Base-by-base conservation (phyloP, 1,284 basidiomycete species). In the Austropuccinia psidii region DNA sequence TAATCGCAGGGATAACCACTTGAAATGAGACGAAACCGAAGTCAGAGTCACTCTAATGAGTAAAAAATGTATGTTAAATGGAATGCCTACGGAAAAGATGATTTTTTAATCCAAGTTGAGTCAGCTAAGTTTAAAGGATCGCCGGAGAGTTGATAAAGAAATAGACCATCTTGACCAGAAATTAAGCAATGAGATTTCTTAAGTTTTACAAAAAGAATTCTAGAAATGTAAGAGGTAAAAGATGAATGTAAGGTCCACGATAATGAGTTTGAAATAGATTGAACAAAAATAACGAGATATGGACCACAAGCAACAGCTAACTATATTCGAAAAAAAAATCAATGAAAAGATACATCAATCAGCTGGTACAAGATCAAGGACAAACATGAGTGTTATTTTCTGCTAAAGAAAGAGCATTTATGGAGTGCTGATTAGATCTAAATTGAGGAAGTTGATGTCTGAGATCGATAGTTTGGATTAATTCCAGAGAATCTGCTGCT, bases 231-330 rank as follows among this genome's bases (percentile, higher is more conserved):
- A 45, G 54, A 70, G 19, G 41, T 70, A 29, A 70, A 70, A 19
- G 67, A 57, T 4, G 67, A 70, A 70, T 70, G 67, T 27, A 70
- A 37, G 27, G 43, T 70, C 67, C 67, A 70, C 2, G 45, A n/a
- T 2, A 19, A 41, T 35, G 57, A 70, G 29, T 19, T 65, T 49
- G 39, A 19, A 33, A 13, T 58, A 24, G 67, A 57, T 45, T 39
- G n/a, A 47, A 47, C 39, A 60, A 70, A 70, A 43, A 70, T 39
- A 2, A 47, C 54, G n/a, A 41, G 49, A 39, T 33, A 49, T 24
- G 54, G 55, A 35, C 67, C 67, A 60, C 54, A 70, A 9, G 54
- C 37, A 29, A 45, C 67, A 17, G 43, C 55, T 35, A 70, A 49
- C 67, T 70, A 60, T 17, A 47, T 13, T 35, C 21, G 35, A 8